Evolutionary conservation across 1,284 basidiomycete species (phyloP), one percentile per base, ranked within the genome.

Genomic region (Rhodotorula mucilaginosa): DNA sequence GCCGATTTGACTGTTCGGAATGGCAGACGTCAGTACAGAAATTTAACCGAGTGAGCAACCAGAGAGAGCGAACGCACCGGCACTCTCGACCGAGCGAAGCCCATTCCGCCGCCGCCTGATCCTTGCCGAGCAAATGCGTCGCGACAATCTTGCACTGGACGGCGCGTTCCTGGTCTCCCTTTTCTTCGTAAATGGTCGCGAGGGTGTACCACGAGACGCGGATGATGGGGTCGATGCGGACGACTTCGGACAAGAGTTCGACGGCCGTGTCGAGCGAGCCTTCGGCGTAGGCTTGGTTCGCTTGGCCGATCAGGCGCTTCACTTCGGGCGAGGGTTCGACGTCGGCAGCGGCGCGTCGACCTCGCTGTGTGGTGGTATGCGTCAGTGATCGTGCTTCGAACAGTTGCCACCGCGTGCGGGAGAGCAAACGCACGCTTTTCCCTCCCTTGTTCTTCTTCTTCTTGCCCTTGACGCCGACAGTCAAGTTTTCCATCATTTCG

Each of bases 171-270:
- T 82, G 79, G 69, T 95, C 87, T 2, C 85, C 84, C 77, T 87
- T 82, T 76, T 80, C 80, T 58, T 78, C 74, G 51, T 79, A 78
- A 61, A 80, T 80, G 8, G 78, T 75, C 5, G 77, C 75, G 5
- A 97, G 86, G 0, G 93, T 91, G 15, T 88, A 87, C 94, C 95
- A 97, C 0, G 94, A 92, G 6, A 88, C 82, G 7, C 86, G 85
- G 15, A 93, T 90, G 48, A 90, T 88, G 3, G 94, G 93, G 80
- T 98, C 95, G 68, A 95, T 93, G 15, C 92, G 87, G 69, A 98
- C 93, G 74, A 97, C 91, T 79, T 98, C 92, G 79, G 91, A 88
- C 85, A 95, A 91, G 58, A 66, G n/a, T 61, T 98, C 95, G 68
- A 95, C 91, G 16, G 93, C 90, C 74, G 89, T 86, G 2, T 85